phyloP scores from a whole-genome alignment of 2,329 filamentous ascomycete species.

The Diaporthe eres region DNA sequence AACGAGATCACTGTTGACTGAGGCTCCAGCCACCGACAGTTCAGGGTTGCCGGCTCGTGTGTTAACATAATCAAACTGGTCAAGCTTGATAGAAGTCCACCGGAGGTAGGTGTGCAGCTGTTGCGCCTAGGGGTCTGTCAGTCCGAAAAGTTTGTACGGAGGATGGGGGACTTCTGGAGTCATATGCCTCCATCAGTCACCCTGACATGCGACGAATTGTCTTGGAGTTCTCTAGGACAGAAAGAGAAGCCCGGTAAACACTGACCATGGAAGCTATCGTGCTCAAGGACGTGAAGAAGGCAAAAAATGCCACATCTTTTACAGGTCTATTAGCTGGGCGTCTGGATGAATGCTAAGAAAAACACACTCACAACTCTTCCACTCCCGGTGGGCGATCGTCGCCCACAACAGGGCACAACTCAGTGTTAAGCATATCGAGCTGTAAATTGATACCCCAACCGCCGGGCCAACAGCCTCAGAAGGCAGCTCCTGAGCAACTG shows the following conservation, averaged over 20 bases:
- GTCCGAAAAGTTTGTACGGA: not conserved
- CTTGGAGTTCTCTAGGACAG: not conserved
- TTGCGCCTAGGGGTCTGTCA: conserved; percentile 46
- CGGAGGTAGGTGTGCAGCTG: conserved; percentile 57
- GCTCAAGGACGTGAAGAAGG: conserved; percentile 54
- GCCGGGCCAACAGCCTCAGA: conserved; percentile 38
- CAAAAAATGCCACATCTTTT: conserved; percentile 57
- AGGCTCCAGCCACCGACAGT: conserved; percentile 58
- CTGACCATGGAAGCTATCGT: conserved; percentile 54
- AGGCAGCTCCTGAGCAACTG: conserved; percentile 35
- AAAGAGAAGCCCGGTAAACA: not conserved
- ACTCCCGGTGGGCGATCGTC: conserved; percentile 47
- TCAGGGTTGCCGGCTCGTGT: conserved; percentile 55
- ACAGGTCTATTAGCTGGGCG: conserved; percentile 31
- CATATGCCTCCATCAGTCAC: not conserved
- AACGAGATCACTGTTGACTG: conserved; percentile 56
- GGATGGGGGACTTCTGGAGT: not conserved
- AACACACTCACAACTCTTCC: conserved; percentile 56
- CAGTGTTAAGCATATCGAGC: conserved; percentile 35
- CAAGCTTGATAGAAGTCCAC: conserved; percentile 57
- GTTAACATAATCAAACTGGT: conserved; percentile 55
- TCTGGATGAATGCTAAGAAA: not conserved
- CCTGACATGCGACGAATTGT: not conserved
- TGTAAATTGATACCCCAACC: conserved; percentile 38
- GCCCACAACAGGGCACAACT: conserved; percentile 38